A percentile compares a stretch with the other conserved stretches of the same genome.
Evolutionary conservation across 331 rosid species (phyloP).

Genomic region (Phaseolus coccineus): DNA sequence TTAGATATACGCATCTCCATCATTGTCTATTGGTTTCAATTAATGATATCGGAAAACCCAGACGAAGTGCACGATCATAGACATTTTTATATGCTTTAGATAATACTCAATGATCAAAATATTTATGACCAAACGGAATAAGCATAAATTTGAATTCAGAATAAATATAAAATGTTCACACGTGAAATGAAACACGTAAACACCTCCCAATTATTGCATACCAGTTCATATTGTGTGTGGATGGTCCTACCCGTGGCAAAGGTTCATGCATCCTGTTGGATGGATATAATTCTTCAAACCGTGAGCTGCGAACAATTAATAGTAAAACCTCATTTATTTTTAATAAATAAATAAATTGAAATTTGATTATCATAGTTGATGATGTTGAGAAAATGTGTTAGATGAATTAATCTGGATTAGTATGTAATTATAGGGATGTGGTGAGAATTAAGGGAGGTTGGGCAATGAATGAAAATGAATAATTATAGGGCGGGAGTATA

Average conservation of each 20-base stretch:
- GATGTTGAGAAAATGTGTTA: too few species aligned
- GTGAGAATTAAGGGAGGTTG: too few species aligned
- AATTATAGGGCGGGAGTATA: not conserved
- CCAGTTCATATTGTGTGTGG: not conserved
- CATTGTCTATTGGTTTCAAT: conserved; percentile 49
- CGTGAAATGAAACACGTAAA: conserved; percentile 22
- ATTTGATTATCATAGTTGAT: too few species aligned
- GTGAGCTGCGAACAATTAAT: not conserved
- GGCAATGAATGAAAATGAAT: too few species aligned
- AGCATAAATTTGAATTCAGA: not conserved
- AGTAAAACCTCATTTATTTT: too few species aligned
- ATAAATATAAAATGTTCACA: conserved; percentile 12
- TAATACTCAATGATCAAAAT: not conserved
- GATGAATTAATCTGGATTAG: too few species aligned
- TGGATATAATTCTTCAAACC: conserved; percentile 5
- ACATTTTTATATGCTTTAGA: conserved; percentile 10
- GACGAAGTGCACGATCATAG: conserved; percentile 8
- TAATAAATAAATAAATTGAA: too few species aligned
- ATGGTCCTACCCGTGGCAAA: conserved; percentile 39
- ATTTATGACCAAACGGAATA: not conserved
- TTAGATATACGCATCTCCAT: conserved; percentile 40
- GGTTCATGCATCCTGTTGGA: conserved; percentile 31
- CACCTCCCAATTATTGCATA: not conserved
- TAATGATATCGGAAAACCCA: conserved; percentile 19
- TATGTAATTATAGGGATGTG: too few species aligned